Percentiles rank a stretch among this genome's conserved stretches.
These are phyloP conservation scores for Blastobotrys raffinosifermentans DNA, from an alignment of 1,139 yeast species.

Conservation along the genomic window DNA sequence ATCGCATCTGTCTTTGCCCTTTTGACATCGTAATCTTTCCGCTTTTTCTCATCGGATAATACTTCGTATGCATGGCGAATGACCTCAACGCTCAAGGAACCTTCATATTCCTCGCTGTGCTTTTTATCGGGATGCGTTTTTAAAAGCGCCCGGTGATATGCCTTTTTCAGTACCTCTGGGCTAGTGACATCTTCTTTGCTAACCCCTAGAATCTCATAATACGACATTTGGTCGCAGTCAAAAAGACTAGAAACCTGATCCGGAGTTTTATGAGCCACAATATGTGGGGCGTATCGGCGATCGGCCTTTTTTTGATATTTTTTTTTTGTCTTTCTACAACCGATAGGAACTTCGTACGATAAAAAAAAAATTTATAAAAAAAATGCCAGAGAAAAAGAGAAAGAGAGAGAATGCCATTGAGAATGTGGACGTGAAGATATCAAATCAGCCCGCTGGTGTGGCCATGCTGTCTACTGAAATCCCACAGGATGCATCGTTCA, in stretches of 20 bases:
- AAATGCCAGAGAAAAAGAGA: constrained; percentile 8
- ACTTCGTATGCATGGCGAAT: constrained; percentile 58
- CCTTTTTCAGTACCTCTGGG: constrained; percentile 48
- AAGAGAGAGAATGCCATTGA: constrained; percentile 6
- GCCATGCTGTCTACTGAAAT: constrained; percentile 48
- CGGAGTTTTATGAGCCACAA: too few species aligned
- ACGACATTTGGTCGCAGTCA: constrained; percentile 8
- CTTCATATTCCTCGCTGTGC: constrained; percentile 12
- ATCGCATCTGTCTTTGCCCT: constrained; percentile 38
- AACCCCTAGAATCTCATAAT: constrained; percentile 50
- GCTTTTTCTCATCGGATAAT: constrained; percentile 37
- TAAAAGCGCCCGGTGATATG: constrained; percentile 57
- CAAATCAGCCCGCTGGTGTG: not conserved
- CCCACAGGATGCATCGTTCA: constrained; percentile 55
- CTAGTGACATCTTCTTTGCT: constrained; percentile 22
- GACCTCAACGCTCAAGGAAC: constrained; percentile 31
- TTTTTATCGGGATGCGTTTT: constrained; percentile 72
- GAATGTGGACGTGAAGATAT: not conserved
- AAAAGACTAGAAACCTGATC: too few species aligned
- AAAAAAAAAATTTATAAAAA: constrained; percentile 4
- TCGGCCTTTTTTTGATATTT: not conserved
- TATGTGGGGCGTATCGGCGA: not conserved
- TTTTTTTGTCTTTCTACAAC: not conserved
- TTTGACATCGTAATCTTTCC: constrained; percentile 47
- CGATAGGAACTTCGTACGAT: constrained; percentile 1